A percentile compares a stretch with the other conserved stretches of the same genome.
Evolutionary conservation across 768 basidiomycete species (phyloP).

Genomic region (Gloeostereum incarnatum): DNA sequence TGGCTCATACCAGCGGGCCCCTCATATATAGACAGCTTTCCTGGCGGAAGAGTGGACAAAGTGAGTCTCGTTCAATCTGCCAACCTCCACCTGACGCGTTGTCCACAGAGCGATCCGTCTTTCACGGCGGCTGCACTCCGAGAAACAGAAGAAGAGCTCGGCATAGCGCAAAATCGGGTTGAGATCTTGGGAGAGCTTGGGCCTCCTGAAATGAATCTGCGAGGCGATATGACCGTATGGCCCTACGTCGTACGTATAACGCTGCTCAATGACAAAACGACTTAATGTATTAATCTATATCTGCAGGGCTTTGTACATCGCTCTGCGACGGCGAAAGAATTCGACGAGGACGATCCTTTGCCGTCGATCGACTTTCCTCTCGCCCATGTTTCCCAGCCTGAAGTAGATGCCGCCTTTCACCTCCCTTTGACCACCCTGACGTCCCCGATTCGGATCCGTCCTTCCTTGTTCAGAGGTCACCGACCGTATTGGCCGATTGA

Average conservation of each 20-base stretch:
- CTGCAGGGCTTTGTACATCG: conserved; percentile 20
- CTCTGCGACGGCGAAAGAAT: conserved; percentile 10
- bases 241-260: conserved; percentile 65
- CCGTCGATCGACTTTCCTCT: conserved; percentile 49
- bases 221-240: conserved; percentile 57
- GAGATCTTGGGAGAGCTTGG: conserved; percentile 60
- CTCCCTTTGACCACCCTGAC: conserved; percentile 48
- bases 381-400: conserved; percentile 43
- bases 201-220: conserved; percentile 48
- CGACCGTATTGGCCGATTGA: conserved; percentile 60
- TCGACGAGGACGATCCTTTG: conserved; percentile 31
- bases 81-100: neutral
- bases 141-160: conserved; percentile 71
- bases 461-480: conserved; percentile 44
- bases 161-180: conserved; percentile 47
- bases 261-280: too few species aligned
- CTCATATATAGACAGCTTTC: conserved; percentile 40
- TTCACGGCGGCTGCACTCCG: conserved; percentile 52
- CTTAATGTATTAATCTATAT: neutral
- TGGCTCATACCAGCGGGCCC: neutral
- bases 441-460: conserved; percentile 36
- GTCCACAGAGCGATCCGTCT: conserved; percentile 39
- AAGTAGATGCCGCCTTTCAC: conserved; percentile 68
- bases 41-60: conserved; percentile 62
- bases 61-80: conserved; percentile 23